phyloP scores from a whole-genome alignment of 768 basidiomycete genomes.

The Pleurotus djamor region DNA sequence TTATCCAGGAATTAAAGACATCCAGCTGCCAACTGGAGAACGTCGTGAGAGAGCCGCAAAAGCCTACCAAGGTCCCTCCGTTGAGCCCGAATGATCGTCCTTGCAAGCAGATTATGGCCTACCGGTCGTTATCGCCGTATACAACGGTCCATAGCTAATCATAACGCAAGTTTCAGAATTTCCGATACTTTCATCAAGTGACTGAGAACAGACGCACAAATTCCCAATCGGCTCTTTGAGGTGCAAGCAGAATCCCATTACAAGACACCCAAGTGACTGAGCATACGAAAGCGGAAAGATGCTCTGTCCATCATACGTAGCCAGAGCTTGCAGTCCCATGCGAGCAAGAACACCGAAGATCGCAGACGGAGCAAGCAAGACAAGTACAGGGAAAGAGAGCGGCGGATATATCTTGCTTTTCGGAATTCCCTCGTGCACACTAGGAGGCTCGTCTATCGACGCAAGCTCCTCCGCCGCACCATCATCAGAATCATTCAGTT shows the following conservation, averaged over 20 bases:
- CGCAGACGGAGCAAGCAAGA: conserved; percentile 77
- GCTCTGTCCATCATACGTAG: conserved; percentile 67
- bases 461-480: conserved; percentile 23
- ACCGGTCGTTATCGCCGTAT: conserved; percentile 89
- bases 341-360: conserved; percentile 84
- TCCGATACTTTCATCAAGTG: not conserved
- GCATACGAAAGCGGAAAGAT: conserved; percentile 85
- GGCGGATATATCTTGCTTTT: conserved; percentile 41
- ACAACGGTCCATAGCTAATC: conserved; percentile 83
- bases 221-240: conserved; percentile 70
- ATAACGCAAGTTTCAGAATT: not conserved
- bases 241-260: conserved; percentile 83
- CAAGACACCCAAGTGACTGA: conserved; percentile 84
- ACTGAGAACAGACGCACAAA: conserved; percentile 53
- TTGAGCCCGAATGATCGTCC: not conserved
- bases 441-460: conserved; percentile 32
- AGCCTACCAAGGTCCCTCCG: conserved; percentile 44
- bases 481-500: not conserved
- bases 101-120: conserved; percentile 9
- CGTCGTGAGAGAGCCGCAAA: conserved; percentile 95
- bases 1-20: conserved; percentile 82
- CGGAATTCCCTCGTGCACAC: conserved; percentile 21
- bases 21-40: conserved; percentile 96
- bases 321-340: conserved; percentile 74
- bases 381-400: conserved; percentile 60